These are phyloP conservation scores for Penicillium verrucosum DNA, from an alignment of 2,329 filamentous ascomycete species.

Conservation along the genomic window DNA sequence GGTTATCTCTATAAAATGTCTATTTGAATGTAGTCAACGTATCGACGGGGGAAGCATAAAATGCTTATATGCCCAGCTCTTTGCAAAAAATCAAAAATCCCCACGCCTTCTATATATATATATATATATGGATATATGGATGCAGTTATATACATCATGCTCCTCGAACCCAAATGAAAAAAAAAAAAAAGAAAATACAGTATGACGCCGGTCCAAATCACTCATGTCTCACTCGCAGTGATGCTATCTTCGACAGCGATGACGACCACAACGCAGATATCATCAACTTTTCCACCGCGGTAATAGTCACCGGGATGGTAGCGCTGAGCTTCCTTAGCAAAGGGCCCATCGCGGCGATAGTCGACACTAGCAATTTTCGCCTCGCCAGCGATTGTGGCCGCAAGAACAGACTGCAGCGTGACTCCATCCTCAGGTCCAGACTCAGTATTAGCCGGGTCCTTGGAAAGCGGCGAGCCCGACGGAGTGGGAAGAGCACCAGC, in stretches of 20 bases:
- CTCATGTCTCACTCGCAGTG: background rate
- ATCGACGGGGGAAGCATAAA: background rate
- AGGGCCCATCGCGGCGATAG: slow-evolving; percentile 79
- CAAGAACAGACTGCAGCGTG: slow-evolving; percentile 74
- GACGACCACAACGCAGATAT: slow-evolving; percentile 83
- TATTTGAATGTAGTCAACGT: background rate
- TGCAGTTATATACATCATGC: slow-evolving; percentile 7
- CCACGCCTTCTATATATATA: slow-evolving; percentile 4
- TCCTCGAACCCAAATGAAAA: background rate
- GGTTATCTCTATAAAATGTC: background rate
- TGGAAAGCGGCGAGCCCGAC: slow-evolving; percentile 6
- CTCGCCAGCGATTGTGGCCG: slow-evolving; percentile 72
- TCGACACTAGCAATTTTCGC: slow-evolving; percentile 84
- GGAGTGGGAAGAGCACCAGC: slow-evolving; percentile 26
- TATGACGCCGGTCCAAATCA: background rate
- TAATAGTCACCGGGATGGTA: slow-evolving; percentile 83
- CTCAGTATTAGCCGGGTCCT: slow-evolving; percentile 10
- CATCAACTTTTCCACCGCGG: slow-evolving; percentile 90
- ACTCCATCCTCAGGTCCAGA: slow-evolving; percentile 24
- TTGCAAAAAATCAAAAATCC: background rate
- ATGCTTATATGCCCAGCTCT: background rate
- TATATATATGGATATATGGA: background rate
- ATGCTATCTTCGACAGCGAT: slow-evolving; percentile 64
- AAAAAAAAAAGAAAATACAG: background rate
- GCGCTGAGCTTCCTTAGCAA: slow-evolving; percentile 89